Conservation (phyloP, 305 asterid species). For the Withania somnifera region DNA sequence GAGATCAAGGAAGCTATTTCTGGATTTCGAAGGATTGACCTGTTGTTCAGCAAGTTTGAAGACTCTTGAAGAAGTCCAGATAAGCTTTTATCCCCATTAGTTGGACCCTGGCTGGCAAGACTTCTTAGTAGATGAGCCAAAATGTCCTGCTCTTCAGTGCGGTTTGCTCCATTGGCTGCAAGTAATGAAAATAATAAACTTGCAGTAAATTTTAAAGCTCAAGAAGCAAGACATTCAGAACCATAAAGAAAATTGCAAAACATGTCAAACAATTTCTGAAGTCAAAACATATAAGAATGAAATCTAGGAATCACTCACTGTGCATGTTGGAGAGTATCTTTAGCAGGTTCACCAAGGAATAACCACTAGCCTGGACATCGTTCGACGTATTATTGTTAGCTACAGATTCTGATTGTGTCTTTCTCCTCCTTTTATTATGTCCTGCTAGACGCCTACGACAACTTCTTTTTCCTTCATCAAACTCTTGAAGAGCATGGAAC, state of each 20-base stretch:
- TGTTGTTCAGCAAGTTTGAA: constrained; percentile 34
- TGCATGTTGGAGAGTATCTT: constrained; percentile 69
- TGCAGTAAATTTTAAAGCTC: constrained; percentile 2
- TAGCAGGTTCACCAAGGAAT: constrained; percentile 54
- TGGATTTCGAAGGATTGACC: constrained; percentile 34
- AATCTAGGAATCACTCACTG: constrained; percentile 31
- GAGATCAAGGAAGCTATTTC: constrained; percentile 38
- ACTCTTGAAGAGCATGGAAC: constrained; percentile 75
- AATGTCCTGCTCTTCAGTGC: constrained; percentile 45
- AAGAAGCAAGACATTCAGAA: constrained; percentile 3
- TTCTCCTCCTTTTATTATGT: constrained; percentile 81
- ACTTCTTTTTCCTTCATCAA: constrained; percentile 74
- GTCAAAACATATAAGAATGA: neutral
- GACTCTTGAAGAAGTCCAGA: constrained; percentile 41
- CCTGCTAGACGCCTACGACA: constrained; percentile 77
- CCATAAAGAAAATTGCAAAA: neutral
- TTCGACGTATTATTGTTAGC: constrained; percentile 27
- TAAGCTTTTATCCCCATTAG: constrained; percentile 26
- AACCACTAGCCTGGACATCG: constrained; percentile 51
- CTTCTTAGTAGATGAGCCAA: constrained; percentile 64
- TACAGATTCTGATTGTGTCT: constrained; percentile 45
- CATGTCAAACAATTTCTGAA: neutral
- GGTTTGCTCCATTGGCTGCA: constrained; percentile 44
- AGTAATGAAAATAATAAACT: constrained; percentile 13
- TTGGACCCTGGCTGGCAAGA: constrained; percentile 44